A percentile compares a stretch with the other conserved stretches of the same genome.
These are phyloP conservation scores for Yamadazyma kitorensis DNA, from an alignment of 805 yeast genomes.

Conservation along the genomic window DNA sequence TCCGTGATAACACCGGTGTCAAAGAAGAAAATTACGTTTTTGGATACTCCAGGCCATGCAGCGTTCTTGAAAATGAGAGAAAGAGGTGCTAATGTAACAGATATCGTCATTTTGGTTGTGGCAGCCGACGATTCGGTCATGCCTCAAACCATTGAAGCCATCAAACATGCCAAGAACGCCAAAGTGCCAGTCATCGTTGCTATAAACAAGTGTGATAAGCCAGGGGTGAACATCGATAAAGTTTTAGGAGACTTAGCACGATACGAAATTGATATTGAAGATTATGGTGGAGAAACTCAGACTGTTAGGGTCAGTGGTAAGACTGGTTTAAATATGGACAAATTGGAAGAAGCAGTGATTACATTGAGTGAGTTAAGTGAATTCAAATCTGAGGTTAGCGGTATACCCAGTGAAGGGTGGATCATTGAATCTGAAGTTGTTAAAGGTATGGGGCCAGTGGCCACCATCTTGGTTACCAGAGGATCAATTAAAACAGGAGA, in stretches of 20 bases:
- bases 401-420: constrained; percentile 76
- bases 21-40: constrained; percentile 75
- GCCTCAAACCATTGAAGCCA: constrained; percentile 97
- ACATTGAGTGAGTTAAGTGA: constrained; percentile 84
- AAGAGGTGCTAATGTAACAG: constrained; percentile 93
- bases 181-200: constrained; percentile 88
- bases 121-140: constrained; percentile 97
- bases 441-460: constrained; percentile 79
- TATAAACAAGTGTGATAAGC: constrained; percentile 85
- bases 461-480: constrained; percentile 78
- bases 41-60: constrained; percentile 98
- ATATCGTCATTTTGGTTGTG: constrained; percentile 86
- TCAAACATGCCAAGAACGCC: constrained; percentile 82
- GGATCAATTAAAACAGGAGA: constrained; percentile 73
- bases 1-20: constrained; percentile 77
- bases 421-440: constrained; percentile 80
- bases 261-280: constrained; percentile 81
- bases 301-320: constrained; percentile 84
- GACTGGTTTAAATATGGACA: constrained; percentile 87
- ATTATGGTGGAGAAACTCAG: constrained; percentile 93
- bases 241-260: constrained; percentile 76
- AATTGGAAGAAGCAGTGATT: constrained; percentile 83
- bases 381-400: constrained; percentile 54
- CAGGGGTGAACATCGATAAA: constrained; percentile 68
- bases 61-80: constrained; percentile 96